These are phyloP conservation scores for Neurospora sp. DNA, from an alignment of 495 filamentous ascomycete species.

Conservation along the genomic window DNA sequence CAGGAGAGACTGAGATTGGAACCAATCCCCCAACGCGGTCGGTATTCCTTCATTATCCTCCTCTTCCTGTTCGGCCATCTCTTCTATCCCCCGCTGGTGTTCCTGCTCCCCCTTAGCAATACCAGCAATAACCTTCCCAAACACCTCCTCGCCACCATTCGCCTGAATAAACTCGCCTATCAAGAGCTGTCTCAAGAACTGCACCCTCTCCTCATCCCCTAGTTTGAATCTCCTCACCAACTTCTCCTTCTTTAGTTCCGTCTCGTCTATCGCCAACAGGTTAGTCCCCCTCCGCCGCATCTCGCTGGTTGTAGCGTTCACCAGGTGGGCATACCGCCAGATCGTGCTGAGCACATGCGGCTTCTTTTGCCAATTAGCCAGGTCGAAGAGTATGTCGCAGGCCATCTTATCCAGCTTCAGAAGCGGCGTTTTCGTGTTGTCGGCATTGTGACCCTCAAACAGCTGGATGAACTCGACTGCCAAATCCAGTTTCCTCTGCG, in stretches of 20 bases:
- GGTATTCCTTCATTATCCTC: neutral
- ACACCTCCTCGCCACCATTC: neutral
- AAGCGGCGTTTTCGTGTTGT: neutral
- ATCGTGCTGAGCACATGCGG: conserved; percentile 27
- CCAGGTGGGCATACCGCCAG: conserved; percentile 26
- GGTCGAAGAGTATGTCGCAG: conserved; percentile 22
- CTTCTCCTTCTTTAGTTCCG: neutral
- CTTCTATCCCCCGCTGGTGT: neutral
- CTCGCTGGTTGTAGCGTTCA: conserved; percentile 2
- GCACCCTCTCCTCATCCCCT: neutral
- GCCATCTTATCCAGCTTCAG: conserved; percentile 9
- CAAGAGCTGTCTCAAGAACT: conserved; percentile 1
- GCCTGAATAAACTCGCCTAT: neutral
- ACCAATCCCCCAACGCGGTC: neutral
- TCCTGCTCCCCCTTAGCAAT: neutral
- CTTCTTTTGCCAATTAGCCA: conserved; percentile 16
- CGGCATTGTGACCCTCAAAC: conserved; percentile 9
- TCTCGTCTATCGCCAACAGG: neutral
- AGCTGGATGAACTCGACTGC: conserved; percentile 12
- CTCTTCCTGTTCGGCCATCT: neutral
- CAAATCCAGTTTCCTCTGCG: conserved; percentile 3
- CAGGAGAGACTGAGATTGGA: neutral
- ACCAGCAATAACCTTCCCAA: neutral
- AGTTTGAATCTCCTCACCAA: neutral
- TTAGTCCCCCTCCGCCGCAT: conserved; percentile 9